These are phyloP conservation scores for Neonectria coccinea DNA, from an alignment of 2,329 filamentous ascomycete species.

Conservation along the genomic window DNA sequence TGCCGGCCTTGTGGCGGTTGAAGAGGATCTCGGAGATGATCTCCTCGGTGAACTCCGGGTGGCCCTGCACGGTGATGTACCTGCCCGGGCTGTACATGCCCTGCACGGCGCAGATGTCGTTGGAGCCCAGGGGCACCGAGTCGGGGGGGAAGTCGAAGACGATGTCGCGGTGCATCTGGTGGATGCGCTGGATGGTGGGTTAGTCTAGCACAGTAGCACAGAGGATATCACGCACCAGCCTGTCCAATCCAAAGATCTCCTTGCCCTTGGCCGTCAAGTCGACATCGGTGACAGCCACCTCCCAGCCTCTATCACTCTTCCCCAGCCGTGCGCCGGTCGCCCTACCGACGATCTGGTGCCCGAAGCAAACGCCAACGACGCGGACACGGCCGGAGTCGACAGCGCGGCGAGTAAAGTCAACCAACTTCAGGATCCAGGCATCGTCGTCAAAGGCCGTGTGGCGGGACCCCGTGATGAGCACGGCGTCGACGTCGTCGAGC, in stretches of 20 bases:
- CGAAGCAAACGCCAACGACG: slow-evolving; percentile 64
- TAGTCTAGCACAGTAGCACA: slow-evolving; percentile 50
- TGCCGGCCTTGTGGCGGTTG: slow-evolving; percentile 71
- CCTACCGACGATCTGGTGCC: slow-evolving; percentile 61
- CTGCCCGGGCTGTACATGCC: slow-evolving; percentile 55
- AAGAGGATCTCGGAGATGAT: slow-evolving; percentile 55
- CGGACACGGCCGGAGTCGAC: slow-evolving; percentile 67
- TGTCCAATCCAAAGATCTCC: slow-evolving; percentile 53
- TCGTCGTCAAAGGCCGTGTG: slow-evolving; percentile 58
- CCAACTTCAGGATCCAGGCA: slow-evolving; percentile 58
- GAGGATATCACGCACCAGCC: slow-evolving; percentile 43
- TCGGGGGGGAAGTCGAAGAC: slow-evolving; percentile 54
- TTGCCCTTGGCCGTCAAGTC: slow-evolving; percentile 55
- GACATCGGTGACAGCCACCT: slow-evolving; percentile 58
- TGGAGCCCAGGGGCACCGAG: slow-evolving; percentile 56
- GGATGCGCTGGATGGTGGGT: slow-evolving; percentile 61
- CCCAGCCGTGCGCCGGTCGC: slow-evolving; percentile 55
- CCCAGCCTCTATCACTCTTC: slow-evolving; percentile 57
- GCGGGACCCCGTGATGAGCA: slow-evolving; percentile 84
- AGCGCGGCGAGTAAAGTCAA: slow-evolving; percentile 52
- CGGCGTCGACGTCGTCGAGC: slow-evolving; percentile 80
- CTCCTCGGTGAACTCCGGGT: slow-evolving; percentile 58
- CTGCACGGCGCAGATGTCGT: slow-evolving; percentile 56
- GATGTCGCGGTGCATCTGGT: slow-evolving; percentile 63
- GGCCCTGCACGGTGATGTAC: slow-evolving; percentile 60